A percentile compares a stretch with the other conserved stretches of the same genome.
Conservation (phyloP, 495 filamentous ascomycete genomes). For the Gamarada debralockiae region DNA sequence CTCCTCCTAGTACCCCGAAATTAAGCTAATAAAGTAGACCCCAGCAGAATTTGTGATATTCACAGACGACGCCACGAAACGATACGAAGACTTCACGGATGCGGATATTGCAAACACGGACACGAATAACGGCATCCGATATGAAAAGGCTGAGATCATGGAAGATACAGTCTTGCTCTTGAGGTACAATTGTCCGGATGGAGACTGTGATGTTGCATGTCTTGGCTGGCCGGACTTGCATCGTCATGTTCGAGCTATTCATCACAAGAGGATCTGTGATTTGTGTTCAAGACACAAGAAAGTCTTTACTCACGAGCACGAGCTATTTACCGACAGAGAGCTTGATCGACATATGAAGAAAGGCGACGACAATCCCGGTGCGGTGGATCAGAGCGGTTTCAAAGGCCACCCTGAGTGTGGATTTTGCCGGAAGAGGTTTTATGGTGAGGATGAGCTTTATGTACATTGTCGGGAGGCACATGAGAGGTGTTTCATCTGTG, state of each 20-base stretch:
- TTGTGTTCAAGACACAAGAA: conserved; percentile 94
- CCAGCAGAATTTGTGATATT: conserved; percentile 84
- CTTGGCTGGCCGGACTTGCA: conserved; percentile 92
- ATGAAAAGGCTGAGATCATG: conserved; percentile 79
- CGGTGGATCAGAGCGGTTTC: conserved; percentile 91
- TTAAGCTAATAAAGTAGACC: conserved; percentile 45
- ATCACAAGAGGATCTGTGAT: conserved; percentile 91
- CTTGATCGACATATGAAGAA: conserved; percentile 82
- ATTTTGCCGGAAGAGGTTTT: conserved; percentile 90
- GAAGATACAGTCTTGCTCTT: conserved; percentile 83
- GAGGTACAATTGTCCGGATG: conserved; percentile 93
- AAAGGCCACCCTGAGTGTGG: conserved; percentile 92
- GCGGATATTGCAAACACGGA: conserved; percentile 71
- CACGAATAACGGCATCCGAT: conserved; percentile 83
- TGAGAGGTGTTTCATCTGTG: conserved; percentile 93
- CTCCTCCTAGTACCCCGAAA: not conserved
- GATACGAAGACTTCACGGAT: conserved; percentile 75
- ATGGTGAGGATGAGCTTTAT: conserved; percentile 93
- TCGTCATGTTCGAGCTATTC: conserved; percentile 75
- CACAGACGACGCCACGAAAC: conserved; percentile 75
- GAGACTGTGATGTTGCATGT: conserved; percentile 81
- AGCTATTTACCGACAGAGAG: conserved; percentile 80
- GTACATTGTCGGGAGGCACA: conserved; percentile 88
- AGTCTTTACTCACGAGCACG: conserved; percentile 97
- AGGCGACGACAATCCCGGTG: conserved; percentile 89